Conservation (phyloP, 139 green algal species). For the Chlamydomonas incerta region DNA sequence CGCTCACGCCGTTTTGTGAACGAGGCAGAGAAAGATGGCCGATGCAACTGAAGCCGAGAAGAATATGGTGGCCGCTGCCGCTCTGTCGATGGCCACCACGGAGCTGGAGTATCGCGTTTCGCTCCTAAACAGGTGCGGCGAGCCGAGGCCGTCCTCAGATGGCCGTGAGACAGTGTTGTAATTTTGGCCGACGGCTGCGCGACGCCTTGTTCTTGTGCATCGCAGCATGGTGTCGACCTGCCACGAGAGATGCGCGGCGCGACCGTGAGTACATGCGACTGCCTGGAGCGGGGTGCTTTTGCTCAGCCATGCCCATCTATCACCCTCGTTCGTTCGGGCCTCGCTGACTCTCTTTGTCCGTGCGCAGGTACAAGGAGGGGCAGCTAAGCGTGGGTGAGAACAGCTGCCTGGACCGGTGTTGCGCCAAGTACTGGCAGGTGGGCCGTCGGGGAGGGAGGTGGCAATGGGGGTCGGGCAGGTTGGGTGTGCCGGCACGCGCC, state of each 20-base stretch:
- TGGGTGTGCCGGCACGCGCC: background rate
- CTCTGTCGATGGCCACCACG: constrained; percentile 81
- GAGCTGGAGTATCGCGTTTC: constrained; percentile 96
- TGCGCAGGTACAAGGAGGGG: constrained; percentile 93
- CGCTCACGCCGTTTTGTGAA: too few species aligned
- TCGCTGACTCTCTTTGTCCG: background rate
- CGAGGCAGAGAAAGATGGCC: too few species aligned
- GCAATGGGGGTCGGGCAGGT: too few species aligned
- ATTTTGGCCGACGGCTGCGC: background rate
- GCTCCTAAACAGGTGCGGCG: constrained; percentile 89
- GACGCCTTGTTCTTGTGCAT: background rate
- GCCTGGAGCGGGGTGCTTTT: too few species aligned
- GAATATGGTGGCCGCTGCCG: constrained; percentile 37
- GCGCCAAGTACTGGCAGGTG: constrained; percentile 98
- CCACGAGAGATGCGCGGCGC: constrained; percentile 89
- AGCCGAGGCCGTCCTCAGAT: too few species aligned
- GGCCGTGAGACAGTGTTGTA: background rate
- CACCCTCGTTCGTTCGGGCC: background rate
- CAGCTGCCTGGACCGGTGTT: constrained; percentile 94
- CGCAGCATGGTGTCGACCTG: constrained; percentile 88
- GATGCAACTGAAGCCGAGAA: background rate
- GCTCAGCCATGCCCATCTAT: too few species aligned
- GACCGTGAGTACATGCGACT: constrained; percentile 85
- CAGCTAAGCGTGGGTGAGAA: constrained; percentile 96
- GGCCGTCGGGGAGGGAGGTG: background rate